Base-by-base conservation (phyloP, 768 basidiomycete species). In the Leccinellum rugosiceps region DNA sequence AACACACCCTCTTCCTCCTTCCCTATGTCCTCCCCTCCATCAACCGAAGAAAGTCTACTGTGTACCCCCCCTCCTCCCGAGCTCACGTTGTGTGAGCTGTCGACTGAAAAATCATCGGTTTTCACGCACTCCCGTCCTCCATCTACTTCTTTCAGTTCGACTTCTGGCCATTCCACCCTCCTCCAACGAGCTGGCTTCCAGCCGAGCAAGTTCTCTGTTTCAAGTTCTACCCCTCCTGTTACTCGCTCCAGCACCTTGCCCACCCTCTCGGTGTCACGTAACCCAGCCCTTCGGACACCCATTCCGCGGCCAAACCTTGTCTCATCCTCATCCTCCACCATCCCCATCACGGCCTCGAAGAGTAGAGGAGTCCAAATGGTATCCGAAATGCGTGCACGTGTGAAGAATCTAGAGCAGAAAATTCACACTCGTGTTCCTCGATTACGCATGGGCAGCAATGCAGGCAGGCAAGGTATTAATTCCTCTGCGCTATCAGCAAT, bases 341-440 rank as follows among this genome's bases (percentile, higher is more conserved):
- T 75, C 41, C 68, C 70, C 8, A 63, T 78, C 53, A 80, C 81
- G 3, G 74, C 82, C 13, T 80, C 88, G 4, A 88, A 79, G 76
- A 92, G 82, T 69, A 88, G 85, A 69, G 92, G 91, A 26, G 90
- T 92, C 3, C 91, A 94, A 67, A 94, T 94, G 92, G 90, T 93
- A 6, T 88, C 89, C 23, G 92, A 94, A 69, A 92, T 94, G 88
- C 84, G 92, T 43, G 90, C 90, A 38, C 81, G 88, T 52, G 91
- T 94, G 30, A 84, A 79, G 67, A 88, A 86, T 63, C 74, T 94
- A 38, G 90, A 93, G 65, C 90, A 91, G 74, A 90, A 88, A 73
- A 89, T 94, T 46, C 90, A 92, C 65, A 91, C 90, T 45, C 88
- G 88, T 45, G 91, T 94, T 51, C 92, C 91, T 23, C 82, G 91